phyloP scores from a whole-genome alignment of 2,329 filamentous ascomycete genomes.

The Fusarium neocosmosporiellum region DNA sequence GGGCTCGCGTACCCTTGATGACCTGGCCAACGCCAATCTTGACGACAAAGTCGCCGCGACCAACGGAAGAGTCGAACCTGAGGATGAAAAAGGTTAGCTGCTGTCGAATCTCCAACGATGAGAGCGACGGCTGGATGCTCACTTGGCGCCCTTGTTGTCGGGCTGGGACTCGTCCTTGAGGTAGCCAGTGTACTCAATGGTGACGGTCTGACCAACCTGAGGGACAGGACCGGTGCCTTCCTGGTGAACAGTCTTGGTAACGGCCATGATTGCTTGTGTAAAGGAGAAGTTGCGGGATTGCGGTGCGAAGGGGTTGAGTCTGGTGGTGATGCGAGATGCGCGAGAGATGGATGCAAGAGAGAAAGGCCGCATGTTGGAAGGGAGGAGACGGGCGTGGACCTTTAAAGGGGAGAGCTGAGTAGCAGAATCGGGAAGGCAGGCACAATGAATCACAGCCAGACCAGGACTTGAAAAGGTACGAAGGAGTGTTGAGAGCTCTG shows the following conservation, averaged over 20 bases:
- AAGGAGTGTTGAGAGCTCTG: conserved; percentile 29
- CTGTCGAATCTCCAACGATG: neutral
- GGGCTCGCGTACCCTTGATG: conserved; percentile 76
- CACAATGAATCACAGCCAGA: conserved; percentile 9
- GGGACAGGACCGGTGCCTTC: conserved; percentile 74
- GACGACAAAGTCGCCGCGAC: conserved; percentile 80
- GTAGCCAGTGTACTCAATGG: conserved; percentile 92
- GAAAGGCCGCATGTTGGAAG: conserved; percentile 32
- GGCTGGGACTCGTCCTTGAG: conserved; percentile 74
- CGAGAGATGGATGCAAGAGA: conserved; percentile 34
- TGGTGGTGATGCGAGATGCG: conserved; percentile 28
- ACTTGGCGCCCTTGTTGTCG: conserved; percentile 78
- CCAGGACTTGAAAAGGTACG: conserved; percentile 2
- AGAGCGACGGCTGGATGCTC: conserved; percentile 48
- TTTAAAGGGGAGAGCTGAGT: conserved; percentile 22
- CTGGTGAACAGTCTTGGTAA: conserved; percentile 73
- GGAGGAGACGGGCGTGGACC: conserved; percentile 28
- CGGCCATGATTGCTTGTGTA: conserved; percentile 68
- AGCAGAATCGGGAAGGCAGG: conserved; percentile 12
- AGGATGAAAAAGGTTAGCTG: conserved; percentile 20
- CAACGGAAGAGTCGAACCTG: conserved; percentile 91
- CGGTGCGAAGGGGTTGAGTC: conserved; percentile 33
- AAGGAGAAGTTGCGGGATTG: conserved; percentile 36
- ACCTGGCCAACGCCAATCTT: conserved; percentile 85
- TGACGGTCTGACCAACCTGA: conserved; percentile 75